Base-by-base conservation (phyloP, 177 flowering plant species). In the Vitis hybrid region DNA sequence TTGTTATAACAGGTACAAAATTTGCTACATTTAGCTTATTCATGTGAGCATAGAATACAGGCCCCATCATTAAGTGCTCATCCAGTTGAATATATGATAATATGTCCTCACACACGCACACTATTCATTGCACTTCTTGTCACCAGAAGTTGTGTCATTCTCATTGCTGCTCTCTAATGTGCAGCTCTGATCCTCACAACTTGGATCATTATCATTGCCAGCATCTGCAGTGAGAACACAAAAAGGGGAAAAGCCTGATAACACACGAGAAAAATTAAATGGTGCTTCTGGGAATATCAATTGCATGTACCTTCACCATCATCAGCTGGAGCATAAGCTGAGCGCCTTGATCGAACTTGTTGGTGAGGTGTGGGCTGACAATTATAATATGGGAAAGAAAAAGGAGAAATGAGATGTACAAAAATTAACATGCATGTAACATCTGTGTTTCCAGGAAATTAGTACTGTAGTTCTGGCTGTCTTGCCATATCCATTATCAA, bases 301-400 rank as follows among this genome's bases (percentile, higher is more conserved):
- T 54, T 49, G 49, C 45, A 65, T 21, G 30, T 69, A 79, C 84
- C 86, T 70, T 84, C 85, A 60, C 45, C 65, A 12, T 77, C 82
- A 67, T 61, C 78, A 17, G 81, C 65, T 18, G 84, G 84, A 62
- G 91, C 87, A 80, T 89, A 85, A 60, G 86, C 85, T 52, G 88
- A 83, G 74, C 85, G 85, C 77, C 87, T 89, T 26, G 89, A 78
- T 32, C 87, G 88, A 30, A 74, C 72, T 80, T 89, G 90, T 73
- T 89, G 91, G 60, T 89, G 91, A 49, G 88, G 90, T 3, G 91
- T 86, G 60, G 91, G 91, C 91, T 86, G 75, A 26, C 56, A 4
- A 64, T 5, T 10, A 11, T 34, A 26, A 18, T 12, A 60, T 55
- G 18, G 32, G 5, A 7, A 40, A 55, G 10, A 62, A 3, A 70